These are phyloP conservation scores for Pseudogymnoascus sp. DNA, from an alignment of 2,329 filamentous ascomycete species.

Conservation along the genomic window DNA sequence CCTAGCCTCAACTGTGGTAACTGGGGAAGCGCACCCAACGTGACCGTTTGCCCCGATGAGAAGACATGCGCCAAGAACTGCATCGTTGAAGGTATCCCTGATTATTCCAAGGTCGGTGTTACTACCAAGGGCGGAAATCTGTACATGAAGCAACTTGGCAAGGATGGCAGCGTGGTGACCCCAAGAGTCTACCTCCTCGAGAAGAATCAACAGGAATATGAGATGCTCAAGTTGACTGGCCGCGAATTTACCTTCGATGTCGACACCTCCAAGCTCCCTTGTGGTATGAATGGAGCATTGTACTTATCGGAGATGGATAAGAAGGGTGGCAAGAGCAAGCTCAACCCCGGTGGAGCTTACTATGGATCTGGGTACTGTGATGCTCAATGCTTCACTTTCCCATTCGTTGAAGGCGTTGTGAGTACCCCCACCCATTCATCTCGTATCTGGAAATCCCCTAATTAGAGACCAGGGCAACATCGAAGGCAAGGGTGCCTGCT, in stretches of 20 bases:
- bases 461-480: conserved; percentile 29
- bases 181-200: conserved; percentile 39
- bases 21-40: conserved; percentile 31
- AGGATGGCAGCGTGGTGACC: conserved; percentile 25
- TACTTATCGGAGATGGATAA: conserved; percentile 34
- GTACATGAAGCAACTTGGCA: conserved; percentile 26
- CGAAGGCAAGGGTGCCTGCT: conserved; percentile 40
- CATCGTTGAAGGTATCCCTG: conserved; percentile 42
- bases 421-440: conserved; percentile 13
- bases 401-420: conserved; percentile 32
- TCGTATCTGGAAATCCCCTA: neutral
- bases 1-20: conserved; percentile 29
- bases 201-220: conserved; percentile 35
- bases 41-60: conserved; percentile 41
- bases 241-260: conserved; percentile 39
- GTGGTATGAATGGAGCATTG: conserved; percentile 35
- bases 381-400: conserved; percentile 33
- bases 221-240: conserved; percentile 37
- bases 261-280: conserved; percentile 35
- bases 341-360: conserved; percentile 37
- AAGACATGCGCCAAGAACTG: conserved; percentile 47
- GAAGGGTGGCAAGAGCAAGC: conserved; percentile 25
- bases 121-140: conserved; percentile 31
- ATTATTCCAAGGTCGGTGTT: conserved; percentile 42
- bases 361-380: conserved; percentile 45